A percentile compares a stretch with the other conserved stretches of the same genome.
These are phyloP conservation scores for Moesziomyces sp. DNA, from an alignment of 1,284 basidiomycete genomes.

Conservation along the genomic window DNA sequence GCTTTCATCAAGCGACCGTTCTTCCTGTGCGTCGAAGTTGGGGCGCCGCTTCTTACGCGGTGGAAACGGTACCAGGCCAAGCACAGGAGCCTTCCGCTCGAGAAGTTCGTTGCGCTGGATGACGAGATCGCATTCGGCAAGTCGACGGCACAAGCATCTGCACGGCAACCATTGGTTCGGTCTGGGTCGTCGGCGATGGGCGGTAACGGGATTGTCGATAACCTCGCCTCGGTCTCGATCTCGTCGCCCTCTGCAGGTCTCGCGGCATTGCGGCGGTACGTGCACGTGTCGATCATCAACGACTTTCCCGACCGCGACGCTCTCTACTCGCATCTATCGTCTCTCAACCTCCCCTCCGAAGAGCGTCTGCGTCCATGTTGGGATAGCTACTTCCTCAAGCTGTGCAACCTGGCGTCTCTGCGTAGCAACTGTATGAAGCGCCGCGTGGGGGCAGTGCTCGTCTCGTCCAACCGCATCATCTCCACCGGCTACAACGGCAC, in stretches of 20 bases:
- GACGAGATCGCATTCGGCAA: constrained; percentile 37
- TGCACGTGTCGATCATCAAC: constrained; percentile 80
- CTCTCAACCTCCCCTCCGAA: constrained; percentile 80
- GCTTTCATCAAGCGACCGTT: constrained; percentile 88
- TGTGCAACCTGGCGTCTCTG: constrained; percentile 63
- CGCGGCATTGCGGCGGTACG: constrained; percentile 26
- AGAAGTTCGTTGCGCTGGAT: constrained; percentile 60
- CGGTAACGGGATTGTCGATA: constrained; percentile 27
- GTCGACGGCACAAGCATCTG: neutral
- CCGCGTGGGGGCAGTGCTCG: constrained; percentile 90
- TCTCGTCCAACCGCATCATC: constrained; percentile 82
- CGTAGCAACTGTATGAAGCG: constrained; percentile 82
- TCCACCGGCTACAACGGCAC: constrained; percentile 99
- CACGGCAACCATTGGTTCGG: constrained; percentile 1
- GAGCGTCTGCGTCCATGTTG: constrained; percentile 75
- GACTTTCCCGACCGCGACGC: constrained; percentile 73
- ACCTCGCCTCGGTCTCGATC: constrained; percentile 8
- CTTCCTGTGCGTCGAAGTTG: constrained; percentile 85
- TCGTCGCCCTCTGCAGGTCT: constrained; percentile 1
- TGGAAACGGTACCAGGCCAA: constrained; percentile 41
- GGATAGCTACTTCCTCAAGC: constrained; percentile 67
- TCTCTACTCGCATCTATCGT: constrained; percentile 76
- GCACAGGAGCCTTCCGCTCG: constrained; percentile 27
- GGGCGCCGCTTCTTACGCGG: constrained; percentile 78
- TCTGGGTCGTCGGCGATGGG: constrained; percentile 17